Evolutionary conservation across 176 grass and related monocot species (phyloP), one percentile per base, ranked within the genome.

Genomic region (Juncus effusus): DNA sequence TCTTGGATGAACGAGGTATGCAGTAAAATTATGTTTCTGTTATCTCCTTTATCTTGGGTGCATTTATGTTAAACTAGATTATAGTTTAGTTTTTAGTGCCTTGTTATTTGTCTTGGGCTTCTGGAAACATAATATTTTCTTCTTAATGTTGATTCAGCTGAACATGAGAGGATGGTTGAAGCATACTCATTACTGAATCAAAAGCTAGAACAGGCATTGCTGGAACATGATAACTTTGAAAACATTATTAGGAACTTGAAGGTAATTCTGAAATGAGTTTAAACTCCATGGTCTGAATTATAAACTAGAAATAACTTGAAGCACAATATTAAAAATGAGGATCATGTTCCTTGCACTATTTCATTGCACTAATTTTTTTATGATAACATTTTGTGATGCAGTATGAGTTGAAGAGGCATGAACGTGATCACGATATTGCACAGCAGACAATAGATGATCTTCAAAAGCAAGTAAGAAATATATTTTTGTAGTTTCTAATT

Each of bases 171-270:
- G 61, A 84, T 99, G 94, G 69, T 83, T 4, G 85, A 99, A 76
- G 78, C 94, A 40, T 99, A 93, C 64, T 73, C 89, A 61, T 68
- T 99, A 68, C 88, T 99, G 78, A 87, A 89, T 55, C 80, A 99
- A 80, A 99, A 93, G 74, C 77, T 99, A 81, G 88, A 99, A 67
- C 94, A 93, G 63, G 81, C 94, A 77, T 68, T 93, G 41, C 60
- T 93, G 59, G 94, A 90, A 65, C 88, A 99, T 66, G 94, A 89
- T 54, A 99, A 87, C 82, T 86, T 99, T 80, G 88, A 99, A 67
- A 90, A 76, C 59, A 82, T 61, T 37, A 90, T 93, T 55, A 76
- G 88, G 69, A 93, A 88, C 60, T 76, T 99, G 55, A 93, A 89
- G 94, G 94, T 91, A 85, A 58, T 38, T 72, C 28, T 36, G 10